Percentiles rank a stretch among this genome's conserved stretches.
Conservation (phyloP, 1,284 basidiomycete genomes). For the Leccinum ponderosum region DNA sequence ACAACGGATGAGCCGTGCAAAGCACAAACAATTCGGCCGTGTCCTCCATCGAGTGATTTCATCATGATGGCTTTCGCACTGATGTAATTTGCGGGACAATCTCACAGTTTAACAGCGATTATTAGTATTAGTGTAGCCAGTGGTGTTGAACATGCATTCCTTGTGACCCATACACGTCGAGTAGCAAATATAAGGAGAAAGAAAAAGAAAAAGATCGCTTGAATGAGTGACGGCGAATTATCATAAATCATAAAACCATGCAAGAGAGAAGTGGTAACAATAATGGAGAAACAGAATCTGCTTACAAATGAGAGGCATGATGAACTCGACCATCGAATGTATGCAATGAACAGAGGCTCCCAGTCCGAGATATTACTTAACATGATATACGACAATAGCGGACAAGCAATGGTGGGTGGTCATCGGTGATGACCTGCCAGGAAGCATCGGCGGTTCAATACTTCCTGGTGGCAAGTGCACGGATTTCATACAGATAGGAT, state of each 20-base stretch:
- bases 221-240: slow-evolving; percentile 26
- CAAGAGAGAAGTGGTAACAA: slow-evolving; percentile 20
- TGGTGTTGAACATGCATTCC: slow-evolving; percentile 35
- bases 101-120: slow-evolving; percentile 13
- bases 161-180: slow-evolving; percentile 36
- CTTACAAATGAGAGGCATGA: slow-evolving; percentile 32
- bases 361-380: slow-evolving; percentile 23
- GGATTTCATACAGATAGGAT: slow-evolving; percentile 72
- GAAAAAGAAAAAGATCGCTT: slow-evolving; percentile 9
- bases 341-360: slow-evolving; percentile 19
- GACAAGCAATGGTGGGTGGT: slow-evolving; percentile 1
- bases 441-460: slow-evolving; percentile 46
- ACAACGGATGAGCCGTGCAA: slow-evolving; percentile 54
- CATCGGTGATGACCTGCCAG: slow-evolving; percentile 1
- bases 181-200: slow-evolving; percentile 17
- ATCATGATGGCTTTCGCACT: slow-evolving; percentile 1
- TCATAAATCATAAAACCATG: slow-evolving; percentile 22
- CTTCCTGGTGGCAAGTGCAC: slow-evolving; percentile 75
- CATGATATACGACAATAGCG: slow-evolving; percentile 10
- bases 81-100: neutral
- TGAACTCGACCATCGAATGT: slow-evolving; percentile 20
- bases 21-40: slow-evolving; percentile 54
- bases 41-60: slow-evolving; percentile 45
- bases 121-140: slow-evolving; percentile 27
- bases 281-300: slow-evolving; percentile 27